A percentile compares a stretch with the other conserved stretches of the same genome.
Evolutionary conservation across 352 stramenopile species (phyloP).

Genomic region (Globisporangium spinosum): DNA sequence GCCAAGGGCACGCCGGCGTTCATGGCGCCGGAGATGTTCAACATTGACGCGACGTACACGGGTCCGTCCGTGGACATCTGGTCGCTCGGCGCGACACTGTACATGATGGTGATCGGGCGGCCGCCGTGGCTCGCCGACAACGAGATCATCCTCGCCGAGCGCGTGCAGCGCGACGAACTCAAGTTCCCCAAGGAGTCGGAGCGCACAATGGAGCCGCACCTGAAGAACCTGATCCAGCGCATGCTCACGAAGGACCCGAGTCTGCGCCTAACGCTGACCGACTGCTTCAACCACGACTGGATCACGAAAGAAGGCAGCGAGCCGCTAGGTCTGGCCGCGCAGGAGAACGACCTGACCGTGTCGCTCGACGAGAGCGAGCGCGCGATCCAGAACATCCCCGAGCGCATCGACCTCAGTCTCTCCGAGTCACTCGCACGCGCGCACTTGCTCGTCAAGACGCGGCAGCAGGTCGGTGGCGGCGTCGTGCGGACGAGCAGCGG

Average conservation of each 20-base stretch:
- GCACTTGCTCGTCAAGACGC: conserved; percentile 73
- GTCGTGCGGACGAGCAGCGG: conserved; percentile 53
- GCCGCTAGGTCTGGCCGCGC: conserved; percentile 45
- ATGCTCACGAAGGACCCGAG: conserved; percentile 89
- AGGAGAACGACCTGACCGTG: conserved; percentile 68
- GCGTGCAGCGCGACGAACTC: conserved; percentile 86
- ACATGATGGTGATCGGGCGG: conserved; percentile 91
- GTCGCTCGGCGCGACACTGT: conserved; percentile 89
- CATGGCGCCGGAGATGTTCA: conserved; percentile 91
- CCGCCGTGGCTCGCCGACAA: conserved; percentile 90
- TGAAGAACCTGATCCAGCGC: conserved; percentile 89
- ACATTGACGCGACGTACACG: conserved; percentile 85
- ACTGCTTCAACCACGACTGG: conserved; percentile 91
- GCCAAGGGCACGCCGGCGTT: conserved; percentile 87
- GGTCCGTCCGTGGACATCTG: conserved; percentile 85
- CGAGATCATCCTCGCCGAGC: conserved; percentile 83
- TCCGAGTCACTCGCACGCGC: conserved; percentile 71
- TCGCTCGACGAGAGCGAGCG: conserved; percentile 81
- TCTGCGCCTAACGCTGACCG: conserved; percentile 70
- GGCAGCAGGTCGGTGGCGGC: conserved; percentile 42
- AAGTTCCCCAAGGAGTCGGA: conserved; percentile 76
- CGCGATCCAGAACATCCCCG: conserved; percentile 85
- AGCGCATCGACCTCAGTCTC: conserved; percentile 77
- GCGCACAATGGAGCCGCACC: conserved; percentile 73
- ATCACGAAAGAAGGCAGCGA: conserved; percentile 91